Conservation (phyloP, 208 protist genomes). For the Endotrypanum monterogeii region DNA sequence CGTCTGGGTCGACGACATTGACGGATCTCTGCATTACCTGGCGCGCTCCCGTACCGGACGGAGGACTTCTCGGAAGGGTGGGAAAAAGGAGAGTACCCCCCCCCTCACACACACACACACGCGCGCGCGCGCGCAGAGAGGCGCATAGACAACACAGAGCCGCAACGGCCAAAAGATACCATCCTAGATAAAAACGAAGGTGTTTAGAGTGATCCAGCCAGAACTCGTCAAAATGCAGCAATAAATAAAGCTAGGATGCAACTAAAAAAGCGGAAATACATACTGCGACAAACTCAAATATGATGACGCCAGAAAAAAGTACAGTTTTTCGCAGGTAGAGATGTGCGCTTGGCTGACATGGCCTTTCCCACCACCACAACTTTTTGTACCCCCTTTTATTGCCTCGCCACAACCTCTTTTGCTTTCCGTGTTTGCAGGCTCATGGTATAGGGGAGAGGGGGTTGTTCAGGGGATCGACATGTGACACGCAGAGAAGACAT, state of each 20-base stretch:
- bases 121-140: no score
- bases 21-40: not conserved
- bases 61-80: not conserved
- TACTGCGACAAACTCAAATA: not conserved
- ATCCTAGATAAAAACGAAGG: not conserved
- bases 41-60: not conserved
- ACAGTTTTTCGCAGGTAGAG: no score
- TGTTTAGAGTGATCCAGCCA: not conserved
- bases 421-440: not conserved
- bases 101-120: no score
- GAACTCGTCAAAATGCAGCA: not conserved
- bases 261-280: not conserved
- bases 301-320: not conserved
- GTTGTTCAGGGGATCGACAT: not conserved
- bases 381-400: no score
- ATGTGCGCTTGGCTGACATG: no score
- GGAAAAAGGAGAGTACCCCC: not conserved
- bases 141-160: no score
- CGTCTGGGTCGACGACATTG: not conserved
- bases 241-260: not conserved
- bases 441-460: not conserved
- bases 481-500: not conserved
- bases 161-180: not conserved
- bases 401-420: not conserved
- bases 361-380: no score